phyloP scores from a whole-genome alignment of 2,329 filamentous ascomycete genomes.

The Dactylellina cionopaga region DNA sequence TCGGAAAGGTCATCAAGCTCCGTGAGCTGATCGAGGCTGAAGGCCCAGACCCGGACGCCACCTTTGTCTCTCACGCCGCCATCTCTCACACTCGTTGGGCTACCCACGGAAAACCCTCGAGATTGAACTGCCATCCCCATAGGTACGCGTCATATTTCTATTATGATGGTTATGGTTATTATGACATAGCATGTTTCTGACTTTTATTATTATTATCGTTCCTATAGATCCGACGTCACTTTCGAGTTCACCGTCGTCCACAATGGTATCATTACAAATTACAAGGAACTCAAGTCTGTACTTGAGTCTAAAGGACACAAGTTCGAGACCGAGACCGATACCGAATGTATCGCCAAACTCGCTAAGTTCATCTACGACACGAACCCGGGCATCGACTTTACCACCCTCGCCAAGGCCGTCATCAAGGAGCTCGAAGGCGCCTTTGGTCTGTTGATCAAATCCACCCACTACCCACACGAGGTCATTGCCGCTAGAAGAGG shows the following conservation, averaged over 20 bases:
- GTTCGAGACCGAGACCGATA: constrained; percentile 99
- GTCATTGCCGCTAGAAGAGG: constrained; percentile 98
- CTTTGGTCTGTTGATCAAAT: constrained; percentile 97
- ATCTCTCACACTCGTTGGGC: constrained; percentile 99
- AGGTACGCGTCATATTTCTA: constrained; percentile 68
- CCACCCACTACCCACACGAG: constrained; percentile 97
- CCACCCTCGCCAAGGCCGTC: constrained; percentile 93
- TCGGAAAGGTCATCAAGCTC: constrained; percentile 97
- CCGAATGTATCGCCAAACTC: constrained; percentile 98
- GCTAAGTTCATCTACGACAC: constrained; percentile 98
- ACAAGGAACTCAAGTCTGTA: constrained; percentile 97
- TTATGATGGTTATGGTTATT: no score
- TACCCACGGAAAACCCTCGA: constrained; percentile 93
- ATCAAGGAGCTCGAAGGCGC: constrained; percentile 98
- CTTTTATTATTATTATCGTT: background rate
- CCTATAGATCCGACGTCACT: constrained; percentile 71
- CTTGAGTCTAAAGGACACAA: constrained; percentile 94
- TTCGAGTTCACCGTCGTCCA: constrained; percentile 98
- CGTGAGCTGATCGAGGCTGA: constrained; percentile 88
- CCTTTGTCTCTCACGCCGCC: constrained; percentile 97
- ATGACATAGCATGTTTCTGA: no score
- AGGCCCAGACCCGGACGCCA: constrained; percentile 85
- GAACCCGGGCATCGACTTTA: constrained; percentile 94
- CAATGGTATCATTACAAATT: constrained; percentile 99
- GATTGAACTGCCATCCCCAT: constrained; percentile 97